Evolutionary conservation across 768 basidiomycete species (phyloP).

Genomic region (Lactarius tabidus): DNA sequence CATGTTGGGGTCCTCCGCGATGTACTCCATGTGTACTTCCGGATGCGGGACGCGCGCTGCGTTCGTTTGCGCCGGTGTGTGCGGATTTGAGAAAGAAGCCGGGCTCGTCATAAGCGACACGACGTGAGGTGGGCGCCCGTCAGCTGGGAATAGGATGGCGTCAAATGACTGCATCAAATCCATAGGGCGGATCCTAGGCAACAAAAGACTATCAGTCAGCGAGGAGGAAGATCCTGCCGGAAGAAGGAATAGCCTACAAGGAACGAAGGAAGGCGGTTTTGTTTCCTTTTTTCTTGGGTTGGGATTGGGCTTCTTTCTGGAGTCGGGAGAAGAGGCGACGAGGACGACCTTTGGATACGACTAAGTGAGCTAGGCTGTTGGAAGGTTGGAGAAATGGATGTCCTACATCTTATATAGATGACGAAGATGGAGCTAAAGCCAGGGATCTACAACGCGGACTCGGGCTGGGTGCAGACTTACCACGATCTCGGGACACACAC

Average conservation of each 20-base stretch:
- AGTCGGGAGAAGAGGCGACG: neutral
- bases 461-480: constrained; percentile 14
- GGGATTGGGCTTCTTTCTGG: neutral
- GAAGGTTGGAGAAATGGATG: constrained; percentile 11
- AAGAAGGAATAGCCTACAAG: neutral
- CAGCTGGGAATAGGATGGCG: constrained; percentile 74
- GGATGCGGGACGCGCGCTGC: constrained; percentile 71
- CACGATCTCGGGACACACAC: constrained; percentile 10
- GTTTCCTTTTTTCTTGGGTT: neutral
- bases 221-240: constrained; percentile 15
- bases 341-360: neutral
- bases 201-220: constrained; percentile 17
- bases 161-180: constrained; percentile 61
- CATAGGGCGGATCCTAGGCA: constrained; percentile 41
- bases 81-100: constrained; percentile 25
- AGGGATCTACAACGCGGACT: constrained; percentile 21
- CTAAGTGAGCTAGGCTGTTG: constrained; percentile 1
- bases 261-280: neutral
- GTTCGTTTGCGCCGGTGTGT: constrained; percentile 28
- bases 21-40: constrained; percentile 82
- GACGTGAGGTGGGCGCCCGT: constrained; percentile 71
- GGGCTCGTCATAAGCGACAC: constrained; percentile 74
- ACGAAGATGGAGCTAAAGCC: neutral
- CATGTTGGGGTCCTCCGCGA: constrained; percentile 66
- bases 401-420: constrained; percentile 23